Base-by-base conservation (phyloP, 192 early-diverging fungal species). In the Chytriomyces hyalinus region DNA sequence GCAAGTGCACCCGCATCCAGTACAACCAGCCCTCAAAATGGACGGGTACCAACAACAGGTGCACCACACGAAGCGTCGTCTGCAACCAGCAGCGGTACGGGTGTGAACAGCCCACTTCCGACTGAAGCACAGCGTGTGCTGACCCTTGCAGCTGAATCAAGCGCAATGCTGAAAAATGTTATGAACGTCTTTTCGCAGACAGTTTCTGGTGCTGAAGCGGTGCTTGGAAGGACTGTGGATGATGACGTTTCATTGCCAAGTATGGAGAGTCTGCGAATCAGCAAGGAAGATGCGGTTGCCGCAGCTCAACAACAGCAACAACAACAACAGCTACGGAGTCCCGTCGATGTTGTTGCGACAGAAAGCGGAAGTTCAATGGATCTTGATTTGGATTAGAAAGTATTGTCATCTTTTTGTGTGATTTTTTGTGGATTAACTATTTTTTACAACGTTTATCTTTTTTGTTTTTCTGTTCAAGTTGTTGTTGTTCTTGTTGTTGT, bases 81-180 rank as follows among this genome's bases (percentile, higher is more conserved):
- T 28, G 67, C 66, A 4, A 22, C 43, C 5, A 46, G 76, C 74
- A 53, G 24, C 49, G 62, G 9, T 45, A 15, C 51, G 10, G 15
- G n/a, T 10, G 60, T 44, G 36, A 28, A 70, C 63, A 26, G 10
- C 24, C 71, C 75, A n/a, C 80, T 80, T 3, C 80, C 88, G 61
- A 88, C 88, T 53, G 85, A 89, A 15, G 92, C 93, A 0, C 80
- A 88, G 46, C 83, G 87, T 44, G 86, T 94, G 5, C 77, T 93
- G 9, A 86, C 88, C 8, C 85, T 94, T 48, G 93, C 91, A 7
- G 81, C 87, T 28, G 93, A 94, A 74, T 90, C 89, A 13, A 78
- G 84, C 13, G 91, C 84, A 22, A 92, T 93, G 90, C 81, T 94
- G 13, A 78, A 84, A 26, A 87, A 87, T 4, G 87, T 94, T 13